Base-by-base conservation (phyloP, 2,329 filamentous ascomycete genomes). In the Ophiostoma australiae region DNA sequence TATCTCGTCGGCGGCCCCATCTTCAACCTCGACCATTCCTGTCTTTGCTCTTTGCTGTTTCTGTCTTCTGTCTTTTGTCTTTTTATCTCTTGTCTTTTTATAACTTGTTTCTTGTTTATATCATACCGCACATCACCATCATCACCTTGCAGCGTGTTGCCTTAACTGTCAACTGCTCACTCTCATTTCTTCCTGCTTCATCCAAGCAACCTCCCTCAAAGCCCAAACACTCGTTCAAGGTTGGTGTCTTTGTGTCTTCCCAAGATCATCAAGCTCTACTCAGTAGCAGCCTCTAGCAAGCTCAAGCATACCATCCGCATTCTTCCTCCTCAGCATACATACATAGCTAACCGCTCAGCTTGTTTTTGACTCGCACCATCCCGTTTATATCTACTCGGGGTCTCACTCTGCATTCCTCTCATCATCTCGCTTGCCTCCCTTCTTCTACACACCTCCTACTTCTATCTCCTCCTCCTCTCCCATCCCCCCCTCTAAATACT, bases 1-100 rank as follows among this genome's bases (percentile, higher is more conserved):
- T 74, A 74, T 74, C 72, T 69, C 71, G 68, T 44, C 69, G 68
- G 69, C 35, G 66, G 68, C 70, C 72, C 70, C 71, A 72, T 72
- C 58, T 70, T 68, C 39, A 20, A 37, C 37, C 5, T 52, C 35
- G 33, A 23, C 20, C 63, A 39, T 66, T 66, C 35, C 63, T 39
- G 63, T 27, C 48, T 52, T 23, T 68, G 37, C 44, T 66, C 33
- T 67, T 31, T 23, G 10, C 41, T 68, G 52, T 35, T 71, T 69
- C 69, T 55, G 15, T 67, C 41, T 41, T 33, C 15, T 66, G 17
- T 15, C 31, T 13, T 37, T 13, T 70, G 52, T 68, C 41, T 48
- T 23, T 23, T 41, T 44, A 33, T 44, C 20, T 65, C 2, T 65
- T 20, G 15, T 68, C 41, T 48, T 23, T 31, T 41, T 44, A 33